Conservation (phyloP, 2,329 filamentous ascomycete species). For the Pseudofabraea citricarpa region DNA sequence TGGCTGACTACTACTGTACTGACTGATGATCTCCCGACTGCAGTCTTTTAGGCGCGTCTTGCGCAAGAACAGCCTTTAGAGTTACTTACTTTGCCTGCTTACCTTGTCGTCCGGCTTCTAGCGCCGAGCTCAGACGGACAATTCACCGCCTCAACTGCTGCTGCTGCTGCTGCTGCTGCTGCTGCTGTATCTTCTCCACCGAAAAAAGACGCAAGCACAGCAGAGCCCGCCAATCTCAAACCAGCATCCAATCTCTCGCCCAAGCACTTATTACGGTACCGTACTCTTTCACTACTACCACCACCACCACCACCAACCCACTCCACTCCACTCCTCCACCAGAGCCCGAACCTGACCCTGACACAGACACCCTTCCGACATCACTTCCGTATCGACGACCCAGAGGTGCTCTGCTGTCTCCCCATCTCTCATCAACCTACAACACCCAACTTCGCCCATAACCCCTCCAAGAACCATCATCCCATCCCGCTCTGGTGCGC, state of each 20-base stretch:
- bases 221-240: neutral
- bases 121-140: neutral
- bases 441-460: too few relatives aligned
- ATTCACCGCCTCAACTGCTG: neutral
- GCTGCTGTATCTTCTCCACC: too few relatives aligned
- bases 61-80: neutral
- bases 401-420: too few relatives aligned
- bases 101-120: neutral
- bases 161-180: too few relatives aligned
- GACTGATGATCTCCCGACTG: neutral
- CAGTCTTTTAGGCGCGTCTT: neutral
- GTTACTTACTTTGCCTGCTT: too few relatives aligned
- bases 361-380: neutral
- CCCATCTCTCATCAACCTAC: too few relatives aligned
- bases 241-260: neutral
- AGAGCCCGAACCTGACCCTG: neutral
- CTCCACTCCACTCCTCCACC: too few relatives aligned
- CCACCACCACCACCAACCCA: too few relatives aligned
- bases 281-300: too few relatives aligned
- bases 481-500: neutral
- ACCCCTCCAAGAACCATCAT: neutral
- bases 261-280: too few relatives aligned
- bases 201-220: neutral
- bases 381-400: too few relatives aligned
- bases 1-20: neutral